Evolutionary conservation across 2,329 filamentous ascomycete genomes (phyloP), one percentile per base, ranked within the genome.

Genomic region (Laburnicola sp.): DNA sequence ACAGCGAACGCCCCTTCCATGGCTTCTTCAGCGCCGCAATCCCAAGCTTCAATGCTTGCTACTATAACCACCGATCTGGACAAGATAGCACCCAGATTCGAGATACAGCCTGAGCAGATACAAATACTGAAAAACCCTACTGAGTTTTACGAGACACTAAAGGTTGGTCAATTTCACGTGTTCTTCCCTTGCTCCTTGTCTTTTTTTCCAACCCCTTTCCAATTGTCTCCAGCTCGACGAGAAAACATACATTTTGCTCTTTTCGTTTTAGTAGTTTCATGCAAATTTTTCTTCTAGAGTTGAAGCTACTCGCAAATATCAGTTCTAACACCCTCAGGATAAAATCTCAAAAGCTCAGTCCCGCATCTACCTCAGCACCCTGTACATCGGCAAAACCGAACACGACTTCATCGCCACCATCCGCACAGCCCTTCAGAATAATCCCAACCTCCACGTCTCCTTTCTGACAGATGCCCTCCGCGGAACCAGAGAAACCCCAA

Each of bases 341-440:
- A 96, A 92, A 76, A 97, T 99, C 68, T 83, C 82, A 46, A 83
- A 82, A 56, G 94, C 94, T 7, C 84, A 90, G 71, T 80, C 77
- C 45, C 84, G 89, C 53, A 87, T 99, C 59, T 99, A 95, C 70
- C 78, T 99, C 43, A 96, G 92, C n/a, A 99, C 94, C 0, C 77
- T 99, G 45, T 99, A 99, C 71, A 94, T 99, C 69, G 94, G 94
- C 57, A 96, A 93, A 72, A 88, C 88, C 1, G 94, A 99, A 74
- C 82, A 87, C 73, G 94, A 97, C 63, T 80, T 99, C 66, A 90
- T 97, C 51, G 80, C 85, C 16, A 90, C 87, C 0, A 78, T 99
- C 37, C 86, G 86, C 59, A 80, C 88, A 56, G 88, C 92, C 4
- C 80, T 99, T 9, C 81, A 83, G 43, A 77, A 77, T 7, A 96